A percentile compares a stretch with the other conserved stretches of the same genome.
phyloP scores from a whole-genome alignment of 495 filamentous ascomycete species.

The Aspergillus ostianus region DNA sequence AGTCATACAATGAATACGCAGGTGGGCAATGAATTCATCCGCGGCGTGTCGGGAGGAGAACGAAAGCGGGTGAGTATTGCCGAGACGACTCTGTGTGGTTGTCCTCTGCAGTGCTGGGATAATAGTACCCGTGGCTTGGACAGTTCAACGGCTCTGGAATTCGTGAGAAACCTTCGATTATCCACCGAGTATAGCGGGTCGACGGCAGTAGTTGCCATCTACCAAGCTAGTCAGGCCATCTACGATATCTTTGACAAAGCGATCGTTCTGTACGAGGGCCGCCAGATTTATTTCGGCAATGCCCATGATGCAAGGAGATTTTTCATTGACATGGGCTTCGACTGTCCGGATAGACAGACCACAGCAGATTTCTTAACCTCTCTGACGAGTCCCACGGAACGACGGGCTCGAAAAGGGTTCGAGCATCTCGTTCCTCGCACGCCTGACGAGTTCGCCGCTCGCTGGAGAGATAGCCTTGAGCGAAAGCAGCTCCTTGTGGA shows the following conservation, averaged over 20 bases:
- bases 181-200: constrained; percentile 63
- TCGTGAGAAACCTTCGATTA: constrained; percentile 64
- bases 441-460: constrained; percentile 71
- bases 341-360: constrained; percentile 69
- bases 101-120: constrained; percentile 80
- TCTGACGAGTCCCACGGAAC: constrained; percentile 69
- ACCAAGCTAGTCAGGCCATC: constrained; percentile 75
- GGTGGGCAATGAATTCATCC: constrained; percentile 77
- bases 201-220: constrained; percentile 76
- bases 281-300: constrained; percentile 77
- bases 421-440: constrained; percentile 66
- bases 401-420: constrained; percentile 60
- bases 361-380: constrained; percentile 81
- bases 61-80: constrained; percentile 81
- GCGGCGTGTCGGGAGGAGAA: constrained; percentile 81
- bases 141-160: constrained; percentile 78
- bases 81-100: constrained; percentile 62
- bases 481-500: constrained; percentile 62
- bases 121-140: constrained; percentile 76
- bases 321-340: constrained; percentile 73
- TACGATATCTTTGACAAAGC: constrained; percentile 81
- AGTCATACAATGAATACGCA: constrained; percentile 72
- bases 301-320: constrained; percentile 62
- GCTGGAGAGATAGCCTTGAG: constrained; percentile 74
- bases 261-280: constrained; percentile 75